Conservation (phyloP, 257 asterid species). For the Cynanchum wilfordii region DNA sequence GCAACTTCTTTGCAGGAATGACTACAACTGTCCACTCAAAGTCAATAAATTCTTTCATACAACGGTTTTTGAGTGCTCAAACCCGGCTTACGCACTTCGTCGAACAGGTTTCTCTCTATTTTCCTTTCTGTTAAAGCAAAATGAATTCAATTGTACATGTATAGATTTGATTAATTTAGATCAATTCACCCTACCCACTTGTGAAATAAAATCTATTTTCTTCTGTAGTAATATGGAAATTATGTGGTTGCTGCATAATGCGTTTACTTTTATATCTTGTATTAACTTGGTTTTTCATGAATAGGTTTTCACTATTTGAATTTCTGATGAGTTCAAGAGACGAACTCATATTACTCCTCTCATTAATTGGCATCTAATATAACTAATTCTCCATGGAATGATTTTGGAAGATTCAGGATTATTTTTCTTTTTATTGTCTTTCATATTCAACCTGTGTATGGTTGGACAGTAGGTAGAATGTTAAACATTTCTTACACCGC, state of each 20-base stretch:
- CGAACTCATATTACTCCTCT: background rate
- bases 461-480: background rate
- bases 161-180: no score
- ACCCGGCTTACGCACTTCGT: conserved; percentile 89
- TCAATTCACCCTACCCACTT: no score
- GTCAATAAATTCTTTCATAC: conserved; percentile 88
- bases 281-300: no score
- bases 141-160: background rate
- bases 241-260: no score
- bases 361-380: background rate
- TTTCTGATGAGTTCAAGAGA: background rate
- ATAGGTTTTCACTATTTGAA: background rate
- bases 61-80: conserved; percentile 92
- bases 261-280: no score
- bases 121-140: background rate
- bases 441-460: background rate
- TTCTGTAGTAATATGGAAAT: no score
- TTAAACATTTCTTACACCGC: background rate
- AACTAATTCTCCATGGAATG: no score
- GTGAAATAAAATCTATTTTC: no score
- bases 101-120: conserved; percentile 66
- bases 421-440: background rate
- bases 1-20: conserved; percentile 94
- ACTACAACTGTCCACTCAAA: conserved; percentile 74
- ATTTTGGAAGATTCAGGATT: background rate